A percentile compares a stretch with the other conserved stretches of the same genome.
phyloP scores from a whole-genome alignment of 768 basidiomycete genomes.

The Tylopilus subfusipes region DNA sequence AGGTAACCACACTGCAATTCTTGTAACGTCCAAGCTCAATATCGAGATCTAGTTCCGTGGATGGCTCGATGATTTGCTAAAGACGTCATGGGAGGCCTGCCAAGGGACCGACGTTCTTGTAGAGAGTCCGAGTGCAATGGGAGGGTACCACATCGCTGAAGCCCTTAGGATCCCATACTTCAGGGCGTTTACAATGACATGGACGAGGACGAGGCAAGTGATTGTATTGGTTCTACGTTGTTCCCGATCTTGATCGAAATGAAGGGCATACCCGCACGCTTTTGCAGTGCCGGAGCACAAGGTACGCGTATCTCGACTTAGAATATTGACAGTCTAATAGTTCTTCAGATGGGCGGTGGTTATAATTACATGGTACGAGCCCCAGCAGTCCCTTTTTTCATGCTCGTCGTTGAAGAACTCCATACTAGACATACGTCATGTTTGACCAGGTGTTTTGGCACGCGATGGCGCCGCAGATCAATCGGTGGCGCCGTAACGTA shows the following conservation, averaged over 20 bases:
- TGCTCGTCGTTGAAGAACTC: background rate
- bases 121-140: constrained; percentile 97
- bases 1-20: constrained; percentile 45
- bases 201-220: constrained; percentile 81
- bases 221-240: background rate
- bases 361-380: constrained; percentile 93
- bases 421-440: constrained; percentile 80
- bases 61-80: constrained; percentile 95
- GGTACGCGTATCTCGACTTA: constrained; percentile 37
- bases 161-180: constrained; percentile 92
- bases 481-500: constrained; percentile 82
- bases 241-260: constrained; percentile 2
- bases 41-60: constrained; percentile 73
- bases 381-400: background rate
- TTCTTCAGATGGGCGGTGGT: constrained; percentile 79
- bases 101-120: constrained; percentile 91
- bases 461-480: constrained; percentile 90
- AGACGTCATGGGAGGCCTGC: constrained; percentile 95
- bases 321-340: constrained; percentile 14
- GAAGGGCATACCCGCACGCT: constrained; percentile 91
- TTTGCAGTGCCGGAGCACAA: constrained; percentile 97
- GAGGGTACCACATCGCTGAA: constrained; percentile 94
- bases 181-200: constrained; percentile 96
- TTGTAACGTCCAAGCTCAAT: constrained; percentile 3
- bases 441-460: constrained; percentile 99